Evolutionary conservation across 1,284 basidiomycete genomes (phyloP).

Genomic region (Malassezia yamatoensis): DNA sequence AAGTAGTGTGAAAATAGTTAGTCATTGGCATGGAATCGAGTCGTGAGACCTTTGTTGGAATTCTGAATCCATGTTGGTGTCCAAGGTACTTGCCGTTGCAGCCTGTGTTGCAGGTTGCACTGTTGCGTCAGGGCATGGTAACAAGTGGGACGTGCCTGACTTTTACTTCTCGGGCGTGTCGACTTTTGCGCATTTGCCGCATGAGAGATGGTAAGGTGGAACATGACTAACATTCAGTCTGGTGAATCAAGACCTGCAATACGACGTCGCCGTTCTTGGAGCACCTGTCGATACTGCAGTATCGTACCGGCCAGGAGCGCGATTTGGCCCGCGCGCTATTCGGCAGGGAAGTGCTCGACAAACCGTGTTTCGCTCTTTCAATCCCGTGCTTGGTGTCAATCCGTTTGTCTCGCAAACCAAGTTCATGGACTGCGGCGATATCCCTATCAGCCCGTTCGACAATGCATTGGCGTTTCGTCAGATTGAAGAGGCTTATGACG

Average conservation of each 20-base stretch:
- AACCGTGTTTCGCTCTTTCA: conserved; percentile 18
- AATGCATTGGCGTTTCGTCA: conserved; percentile 10
- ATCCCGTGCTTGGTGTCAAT: conserved; percentile 14
- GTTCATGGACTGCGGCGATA: conserved; percentile 30
- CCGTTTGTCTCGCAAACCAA: conserved; percentile 22
- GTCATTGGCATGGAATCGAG: too few relatives aligned
- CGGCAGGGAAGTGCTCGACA: conserved; percentile 23
- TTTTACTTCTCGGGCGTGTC: conserved; percentile 12
- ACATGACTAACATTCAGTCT: conserved; percentile 16
- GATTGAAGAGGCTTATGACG: conserved; percentile 22
- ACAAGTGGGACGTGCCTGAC: conserved; percentile 6
- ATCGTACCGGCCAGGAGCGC: conserved; percentile 26
- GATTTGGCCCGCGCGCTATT: conserved; percentile 27
- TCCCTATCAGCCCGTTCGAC: conserved; percentile 25
- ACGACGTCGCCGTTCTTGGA: conserved; percentile 30
- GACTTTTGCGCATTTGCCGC: conserved; percentile 27
- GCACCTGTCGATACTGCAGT: conserved; percentile 27
- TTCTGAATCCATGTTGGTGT: background rate
- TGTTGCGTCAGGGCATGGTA: conserved; percentile 49
- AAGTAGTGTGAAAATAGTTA: too few relatives aligned
- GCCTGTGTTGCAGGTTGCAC: conserved; percentile 50
- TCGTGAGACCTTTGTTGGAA: too few relatives aligned
- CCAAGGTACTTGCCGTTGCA: background rate
- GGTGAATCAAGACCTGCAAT: conserved; percentile 14
- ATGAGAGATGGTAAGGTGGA: background rate